Conservation (phyloP, 2,329 filamentous ascomycete genomes). For the Talaromyces sp. region DNA sequence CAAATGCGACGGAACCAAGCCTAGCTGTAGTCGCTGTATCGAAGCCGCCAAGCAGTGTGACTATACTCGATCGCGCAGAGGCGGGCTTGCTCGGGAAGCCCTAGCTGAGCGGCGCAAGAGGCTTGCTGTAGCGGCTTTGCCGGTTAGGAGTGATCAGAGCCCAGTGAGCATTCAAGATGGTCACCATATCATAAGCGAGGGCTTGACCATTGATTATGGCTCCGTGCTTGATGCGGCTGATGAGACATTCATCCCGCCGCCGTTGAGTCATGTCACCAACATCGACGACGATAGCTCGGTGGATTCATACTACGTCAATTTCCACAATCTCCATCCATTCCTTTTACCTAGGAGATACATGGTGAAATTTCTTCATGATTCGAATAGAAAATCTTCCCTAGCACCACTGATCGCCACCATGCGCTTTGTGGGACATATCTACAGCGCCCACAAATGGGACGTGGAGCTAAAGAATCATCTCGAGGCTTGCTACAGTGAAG, state of each 20-base stretch:
- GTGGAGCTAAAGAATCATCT: slow-evolving; percentile 18
- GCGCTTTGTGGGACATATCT: slow-evolving; percentile 31
- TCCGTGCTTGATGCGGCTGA: not conserved
- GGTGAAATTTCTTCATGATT: slow-evolving; percentile 8
- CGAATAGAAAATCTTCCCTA: slow-evolving; percentile 15
- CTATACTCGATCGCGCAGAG: slow-evolving; percentile 50
- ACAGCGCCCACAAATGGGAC: slow-evolving; percentile 22
- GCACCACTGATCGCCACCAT: slow-evolving; percentile 27
- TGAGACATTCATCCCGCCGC: not conserved
- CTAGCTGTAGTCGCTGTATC: slow-evolving; percentile 43
- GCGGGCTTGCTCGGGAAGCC: slow-evolving; percentile 26
- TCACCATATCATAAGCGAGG: not conserved
- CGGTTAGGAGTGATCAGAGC: not conserved
- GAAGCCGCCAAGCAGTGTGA: slow-evolving; percentile 44
- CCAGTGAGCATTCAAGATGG: not conserved
- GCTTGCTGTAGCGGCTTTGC: slow-evolving; percentile 9
- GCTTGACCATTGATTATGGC: not conserved
- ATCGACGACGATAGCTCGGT: slow-evolving; percentile 22
- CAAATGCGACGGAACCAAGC: slow-evolving; percentile 48
- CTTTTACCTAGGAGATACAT: slow-evolving; percentile 26
- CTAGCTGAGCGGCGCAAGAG: slow-evolving; percentile 24
- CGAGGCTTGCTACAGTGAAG: slow-evolving; percentile 19
- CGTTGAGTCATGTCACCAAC: slow-evolving; percentile 3
- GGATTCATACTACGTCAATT: slow-evolving; percentile 32
- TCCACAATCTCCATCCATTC: slow-evolving; percentile 31